Percentiles rank a stretch among this genome's conserved stretches.
Evolutionary conservation across 306 rosid genomes (phyloP).

Genomic region (Pterocarpus santalinus): DNA sequence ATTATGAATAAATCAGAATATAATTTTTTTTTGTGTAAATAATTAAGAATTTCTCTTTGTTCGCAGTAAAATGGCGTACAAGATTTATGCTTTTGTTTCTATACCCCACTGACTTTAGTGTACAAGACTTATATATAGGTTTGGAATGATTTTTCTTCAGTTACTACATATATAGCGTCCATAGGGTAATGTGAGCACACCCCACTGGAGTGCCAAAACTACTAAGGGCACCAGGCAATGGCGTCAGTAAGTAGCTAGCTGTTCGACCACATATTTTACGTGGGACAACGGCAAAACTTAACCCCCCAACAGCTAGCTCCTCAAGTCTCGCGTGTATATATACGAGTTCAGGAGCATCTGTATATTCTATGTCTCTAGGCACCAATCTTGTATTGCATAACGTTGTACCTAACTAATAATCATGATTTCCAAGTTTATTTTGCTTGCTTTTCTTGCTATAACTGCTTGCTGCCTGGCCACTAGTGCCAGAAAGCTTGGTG

Average conservation of each 20-base stretch:
- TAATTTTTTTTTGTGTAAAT: too few relatives aligned
- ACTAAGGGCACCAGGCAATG: background rate
- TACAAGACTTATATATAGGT: too few relatives aligned
- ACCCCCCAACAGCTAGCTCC: background rate
- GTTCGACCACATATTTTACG: slow-evolving; percentile 48
- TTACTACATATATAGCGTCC: too few relatives aligned
- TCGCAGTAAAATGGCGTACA: too few relatives aligned
- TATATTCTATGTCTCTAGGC: background rate
- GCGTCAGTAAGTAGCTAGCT: background rate
- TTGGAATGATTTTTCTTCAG: too few relatives aligned
- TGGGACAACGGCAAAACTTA: slow-evolving; percentile 39
- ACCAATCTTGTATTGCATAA: background rate
- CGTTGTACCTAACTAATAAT: background rate
- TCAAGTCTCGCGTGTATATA: background rate
- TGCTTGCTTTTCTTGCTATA: slow-evolving; percentile 51
- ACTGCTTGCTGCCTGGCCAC: slow-evolving; percentile 27
- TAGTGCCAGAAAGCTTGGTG: slow-evolving; percentile 52
- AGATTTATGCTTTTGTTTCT: too few relatives aligned
- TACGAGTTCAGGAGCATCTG: background rate
- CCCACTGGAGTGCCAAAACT: background rate
- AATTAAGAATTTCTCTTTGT: too few relatives aligned
- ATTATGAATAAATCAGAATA: too few relatives aligned
- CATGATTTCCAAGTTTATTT: slow-evolving; percentile 54
- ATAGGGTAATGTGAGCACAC: background rate
- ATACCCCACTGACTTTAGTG: too few relatives aligned